phyloP scores from a whole-genome alignment of 805 yeast species.

The Wickerhamomyces sydowiorum region DNA sequence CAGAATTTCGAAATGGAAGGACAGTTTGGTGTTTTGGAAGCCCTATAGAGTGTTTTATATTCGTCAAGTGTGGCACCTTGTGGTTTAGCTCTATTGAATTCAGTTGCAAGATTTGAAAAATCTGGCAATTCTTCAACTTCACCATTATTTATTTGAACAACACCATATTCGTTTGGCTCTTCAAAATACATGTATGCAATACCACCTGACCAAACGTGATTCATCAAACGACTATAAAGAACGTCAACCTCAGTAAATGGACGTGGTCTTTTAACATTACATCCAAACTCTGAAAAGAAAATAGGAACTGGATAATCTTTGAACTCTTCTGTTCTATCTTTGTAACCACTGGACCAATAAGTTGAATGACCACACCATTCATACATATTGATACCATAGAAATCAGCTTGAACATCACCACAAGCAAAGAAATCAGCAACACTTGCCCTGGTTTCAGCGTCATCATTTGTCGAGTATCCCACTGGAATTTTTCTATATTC shows the following conservation, averaged over 20 bases:
- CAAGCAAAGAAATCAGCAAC: constrained; percentile 85
- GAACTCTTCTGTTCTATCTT: constrained; percentile 57
- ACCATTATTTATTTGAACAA: constrained; percentile 44
- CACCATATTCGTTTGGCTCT: constrained; percentile 70
- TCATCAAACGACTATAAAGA: constrained; percentile 61
- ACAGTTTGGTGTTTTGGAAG: constrained; percentile 36
- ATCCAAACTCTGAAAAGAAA: constrained; percentile 80
- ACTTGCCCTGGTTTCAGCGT: constrained; percentile 66
- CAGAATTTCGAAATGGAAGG: constrained; percentile 48
- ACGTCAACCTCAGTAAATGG: constrained; percentile 66
- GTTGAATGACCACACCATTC: constrained; percentile 79
- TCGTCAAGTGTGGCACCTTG: constrained; percentile 28
- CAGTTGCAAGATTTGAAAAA: constrained; percentile 48
- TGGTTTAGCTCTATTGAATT: constrained; percentile 45
- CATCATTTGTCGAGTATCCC: constrained; percentile 93
- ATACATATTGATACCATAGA: constrained; percentile 82
- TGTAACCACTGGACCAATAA: constrained; percentile 60
- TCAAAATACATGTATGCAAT: constrained; percentile 79
- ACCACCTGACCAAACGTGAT: constrained; percentile 82
- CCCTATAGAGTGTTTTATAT: constrained; percentile 20
- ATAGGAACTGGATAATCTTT: constrained; percentile 61
- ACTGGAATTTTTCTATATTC: constrained; percentile 80
- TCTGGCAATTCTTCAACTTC: constrained; percentile 52
- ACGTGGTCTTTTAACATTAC: constrained; percentile 63
- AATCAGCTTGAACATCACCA: constrained; percentile 63